Evolutionary conservation across 73 alveolate species (phyloP), one percentile per base, ranked within the genome.

Genomic region (Paramecium sexaurelia): DNA sequence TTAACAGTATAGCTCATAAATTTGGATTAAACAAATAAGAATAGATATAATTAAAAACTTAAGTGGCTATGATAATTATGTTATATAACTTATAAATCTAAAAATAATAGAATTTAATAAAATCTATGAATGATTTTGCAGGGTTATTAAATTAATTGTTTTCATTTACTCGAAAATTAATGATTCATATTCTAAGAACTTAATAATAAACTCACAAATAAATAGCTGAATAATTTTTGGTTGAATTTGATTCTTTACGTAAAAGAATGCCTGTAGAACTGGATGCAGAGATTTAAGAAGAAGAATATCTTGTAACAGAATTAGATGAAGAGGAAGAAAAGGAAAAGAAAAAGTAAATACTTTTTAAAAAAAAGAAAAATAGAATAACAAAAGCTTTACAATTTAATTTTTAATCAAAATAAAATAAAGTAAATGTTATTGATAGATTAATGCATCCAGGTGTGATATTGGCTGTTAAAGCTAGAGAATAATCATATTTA

Each of bases 321-420:
- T 13, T 41, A 19, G 87, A 88, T 68, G 94, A 88, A 43, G 94
- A 88, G 11, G 87, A 88, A 47, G 94, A 88, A n/a, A 82, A 88
- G 13, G 94, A 88, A 17, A 88, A 88, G 55, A 88, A 88, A 20
- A 88, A 69, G 27, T 37, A 29, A 36, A 24, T 69, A 20, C 43
- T 27, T 20, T 82, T 88, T 71, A 88, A 69, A 37, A 68, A 43
- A 36, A 69, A 43, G n/a, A 88, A 88, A 20, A 69, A 69, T 43
- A 88, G 73, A 71, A 68, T 82, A 24, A 88, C 94, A 8, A 88
- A 68, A 22, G 87, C 85, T n/a, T 88, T 88, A 19, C 55, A 41
- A 24, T 75, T 82, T 24, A 75, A 88, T 69, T 75, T 88, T 8
- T 88, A 67, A 55, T 43, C 29, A 13, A 88, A 75, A 43, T 20